Evolutionary conservation across 495 filamentous ascomycete species (phyloP), one percentile per base, ranked within the genome.

Genomic region (Neurospora sp.): DNA sequence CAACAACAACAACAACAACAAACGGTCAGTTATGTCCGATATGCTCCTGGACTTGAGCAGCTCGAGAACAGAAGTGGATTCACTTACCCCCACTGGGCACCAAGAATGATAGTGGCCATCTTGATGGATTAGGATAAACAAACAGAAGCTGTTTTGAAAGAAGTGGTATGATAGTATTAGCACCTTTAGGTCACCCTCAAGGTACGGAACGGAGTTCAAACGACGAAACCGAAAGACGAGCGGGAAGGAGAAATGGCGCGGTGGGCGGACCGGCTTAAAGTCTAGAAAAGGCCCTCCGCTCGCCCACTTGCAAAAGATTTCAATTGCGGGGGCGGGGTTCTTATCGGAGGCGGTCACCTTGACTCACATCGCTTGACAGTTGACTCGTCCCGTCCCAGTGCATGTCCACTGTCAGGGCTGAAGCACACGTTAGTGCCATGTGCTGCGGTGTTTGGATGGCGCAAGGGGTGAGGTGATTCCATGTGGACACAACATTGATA

Each of bases 21-120:
- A 59, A 10, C 27, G 68, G 27, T 71, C 20, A 37, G 38, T 9
- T 31, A 18, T 71, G 18, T 41, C 6, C 42, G 40, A 41, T 8
- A 35, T 76, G 70, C 11, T 5, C 46, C 46, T 0, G 46, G 71
- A 71, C 69, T 35, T 42, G 70, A 44, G 70, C 73, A 69, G 71
- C 70, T 73, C 27, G 61, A 53, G 41, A 35, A 35, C 4, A 35
- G 31, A 35, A 46, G 42, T 44, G 69, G 75, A 74, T 75, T 68
- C 46, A 41, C 27, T 70, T 66, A 53, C 71, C 78, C 78, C 78
- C 78, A 79, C 72, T 79, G 78, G 69, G 78, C 59, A n/a, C 78
- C 78, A 48, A 79, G 77, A 75, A 79, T 78, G 61, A 79, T 74
- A 44, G 78, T 79, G 22, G 74, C 74, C 78, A 78, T 78, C 66